Conservation (phyloP, 208 protist species). For the Wallacemonas rigidus region DNA sequence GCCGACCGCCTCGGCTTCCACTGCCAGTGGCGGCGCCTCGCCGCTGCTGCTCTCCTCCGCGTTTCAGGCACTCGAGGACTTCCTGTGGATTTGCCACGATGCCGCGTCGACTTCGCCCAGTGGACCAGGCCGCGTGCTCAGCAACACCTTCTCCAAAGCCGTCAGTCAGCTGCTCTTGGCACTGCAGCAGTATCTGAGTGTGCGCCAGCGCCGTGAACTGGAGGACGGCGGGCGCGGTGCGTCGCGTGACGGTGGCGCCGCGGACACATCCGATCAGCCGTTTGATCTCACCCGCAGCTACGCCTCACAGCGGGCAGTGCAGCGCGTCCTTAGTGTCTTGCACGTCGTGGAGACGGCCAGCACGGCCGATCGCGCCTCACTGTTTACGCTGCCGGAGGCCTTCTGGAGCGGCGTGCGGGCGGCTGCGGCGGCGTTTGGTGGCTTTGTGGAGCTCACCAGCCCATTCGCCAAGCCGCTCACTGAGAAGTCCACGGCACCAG, state of each 20-base stretch:
- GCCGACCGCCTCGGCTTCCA: background rate
- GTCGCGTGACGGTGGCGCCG: background rate
- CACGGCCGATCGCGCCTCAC: background rate
- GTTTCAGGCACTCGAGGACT: constrained; percentile 27
- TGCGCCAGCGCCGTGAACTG: constrained; percentile 56
- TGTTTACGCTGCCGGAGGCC: constrained; percentile 14
- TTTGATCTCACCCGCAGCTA: constrained; percentile 50
- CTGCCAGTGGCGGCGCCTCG: constrained; percentile 20
- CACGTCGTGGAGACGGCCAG: constrained; percentile 1
- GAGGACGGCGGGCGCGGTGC: constrained; percentile 17
- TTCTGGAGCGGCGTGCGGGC: constrained; percentile 34
- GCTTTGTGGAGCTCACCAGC: constrained; percentile 20
- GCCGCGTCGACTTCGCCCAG: constrained; percentile 9
- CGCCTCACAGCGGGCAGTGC: constrained; percentile 52
- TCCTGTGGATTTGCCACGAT: constrained; percentile 12
- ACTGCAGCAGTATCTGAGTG: constrained; percentile 52
- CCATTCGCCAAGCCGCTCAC: background rate
- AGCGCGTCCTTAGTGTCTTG: constrained; percentile 57
- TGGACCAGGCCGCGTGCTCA: constrained; percentile 21
- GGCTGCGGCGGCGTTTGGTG: constrained; percentile 39
- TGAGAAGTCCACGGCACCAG: too few relatives aligned
- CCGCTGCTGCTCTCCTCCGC: constrained; percentile 23
- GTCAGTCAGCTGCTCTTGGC: constrained; percentile 36
- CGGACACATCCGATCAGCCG: background rate
- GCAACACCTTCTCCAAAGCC: constrained; percentile 5